These are phyloP conservation scores for Botrytis tulipae DNA, from an alignment of 2,329 filamentous ascomycete species.

Conservation along the genomic window DNA sequence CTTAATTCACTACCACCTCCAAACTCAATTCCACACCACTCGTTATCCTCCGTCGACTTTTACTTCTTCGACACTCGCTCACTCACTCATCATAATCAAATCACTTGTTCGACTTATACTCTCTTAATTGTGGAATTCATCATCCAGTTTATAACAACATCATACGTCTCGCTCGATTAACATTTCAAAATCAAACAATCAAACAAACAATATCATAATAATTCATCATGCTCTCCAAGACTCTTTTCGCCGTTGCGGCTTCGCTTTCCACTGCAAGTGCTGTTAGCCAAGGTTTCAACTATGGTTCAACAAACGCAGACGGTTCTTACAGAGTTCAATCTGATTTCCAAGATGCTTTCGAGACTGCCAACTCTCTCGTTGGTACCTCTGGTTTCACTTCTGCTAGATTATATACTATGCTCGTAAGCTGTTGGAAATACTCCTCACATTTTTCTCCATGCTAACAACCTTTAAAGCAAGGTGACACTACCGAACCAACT, in stretches of 20 bases:
- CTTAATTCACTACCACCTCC: background rate
- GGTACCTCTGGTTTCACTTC: slow-evolving; percentile 66
- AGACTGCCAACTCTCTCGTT: slow-evolving; percentile 58
- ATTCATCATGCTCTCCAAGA: slow-evolving; percentile 33
- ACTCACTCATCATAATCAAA: slow-evolving; percentile 1
- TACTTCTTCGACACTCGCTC: background rate
- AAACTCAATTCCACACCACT: background rate
- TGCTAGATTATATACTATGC: slow-evolving; percentile 69
- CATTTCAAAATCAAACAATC: slow-evolving; percentile 8
- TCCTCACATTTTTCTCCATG: background rate
- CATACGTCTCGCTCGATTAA: slow-evolving; percentile 1
- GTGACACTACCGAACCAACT: slow-evolving; percentile 62
- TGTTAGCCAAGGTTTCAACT: slow-evolving; percentile 60
- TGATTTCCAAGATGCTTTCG: slow-evolving; percentile 71
- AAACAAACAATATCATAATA: slow-evolving; percentile 19
- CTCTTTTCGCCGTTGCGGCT: slow-evolving; percentile 33
- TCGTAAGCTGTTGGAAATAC: slow-evolving; percentile 41
- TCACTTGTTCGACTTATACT: background rate
- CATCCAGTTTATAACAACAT: background rate
- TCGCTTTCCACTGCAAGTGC: slow-evolving; percentile 40
- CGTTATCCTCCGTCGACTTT: background rate
- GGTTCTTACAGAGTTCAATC: slow-evolving; percentile 57
- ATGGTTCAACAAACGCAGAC: slow-evolving; percentile 64
- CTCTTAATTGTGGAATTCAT: slow-evolving; percentile 9
- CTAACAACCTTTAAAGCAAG: slow-evolving; percentile 51